Base-by-base conservation (phyloP, 2,329 filamentous ascomycete genomes). In the Talaromyces sp. region DNA sequence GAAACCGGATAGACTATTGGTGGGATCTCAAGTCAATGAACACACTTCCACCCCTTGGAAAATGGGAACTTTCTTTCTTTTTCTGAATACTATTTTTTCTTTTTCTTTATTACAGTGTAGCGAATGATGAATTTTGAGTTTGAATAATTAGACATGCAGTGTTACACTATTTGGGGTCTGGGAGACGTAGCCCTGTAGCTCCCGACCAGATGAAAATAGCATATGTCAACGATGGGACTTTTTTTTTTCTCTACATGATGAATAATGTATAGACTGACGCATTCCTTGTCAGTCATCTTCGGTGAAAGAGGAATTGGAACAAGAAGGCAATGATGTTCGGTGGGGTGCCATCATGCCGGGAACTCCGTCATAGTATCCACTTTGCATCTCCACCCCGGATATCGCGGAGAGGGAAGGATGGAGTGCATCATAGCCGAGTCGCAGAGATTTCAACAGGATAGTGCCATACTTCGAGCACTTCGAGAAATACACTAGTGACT, bases 331-430 rank as follows among this genome's bases (percentile, higher is more conserved):
- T 19, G 36, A 44, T 33, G 20, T 11, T 1, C 39, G 17, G n/a
- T 20, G 11, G 9, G 22, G 20, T 29, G 4, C 30, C 29, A 6
- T 33, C 42, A 36, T 35, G 20, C 43, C 43, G 30, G 43, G 16
- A 4, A 35, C 17, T 46, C 43, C 43, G 43, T 46, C 43, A 46
- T 46, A 24, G 19, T 22, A 16, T 46, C 43, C 43, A 46, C 30
- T 35, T 20, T 30, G 1, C 10, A 24, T 36, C 43, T 24, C 43
- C 43, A 45, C 42, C 17, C 20, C 43, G 43, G 32, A 36, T 46
- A 46, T 36, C 30, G 32, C 43, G 43, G 43, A 46, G 43, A 32
- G 16, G 6, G 7, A 46, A 4, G 29, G 19, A 35, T 17, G 16
- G 16, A 37, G 19, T n/a, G 2, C n/a, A 7, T 39, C 36, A 39